These are phyloP conservation scores for Stemphylium beticola DNA, from an alignment of 2,329 filamentous ascomycete species.

Conservation along the genomic window DNA sequence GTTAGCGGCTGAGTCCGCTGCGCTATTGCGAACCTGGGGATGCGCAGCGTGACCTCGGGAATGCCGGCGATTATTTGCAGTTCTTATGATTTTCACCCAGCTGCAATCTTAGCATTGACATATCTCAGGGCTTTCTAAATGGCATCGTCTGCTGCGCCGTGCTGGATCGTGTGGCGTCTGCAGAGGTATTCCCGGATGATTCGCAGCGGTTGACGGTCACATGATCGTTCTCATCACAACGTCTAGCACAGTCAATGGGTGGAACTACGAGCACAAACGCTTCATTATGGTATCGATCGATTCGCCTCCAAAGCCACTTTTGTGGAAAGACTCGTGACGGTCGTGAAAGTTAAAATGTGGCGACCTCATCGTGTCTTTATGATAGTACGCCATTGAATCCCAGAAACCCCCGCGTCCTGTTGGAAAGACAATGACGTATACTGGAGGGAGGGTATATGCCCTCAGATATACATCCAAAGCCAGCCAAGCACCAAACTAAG, in stretches of 20 bases:
- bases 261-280: constrained; percentile 5
- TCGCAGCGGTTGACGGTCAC: background rate
- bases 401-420: constrained; percentile 8
- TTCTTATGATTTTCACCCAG: too few relatives aligned
- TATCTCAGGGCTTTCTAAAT: too few relatives aligned
- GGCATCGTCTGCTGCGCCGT: too few relatives aligned
- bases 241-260: background rate
- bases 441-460: background rate
- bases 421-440: background rate
- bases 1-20: constrained; percentile 3
- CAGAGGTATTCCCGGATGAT: too few relatives aligned
- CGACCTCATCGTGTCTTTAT: background rate
- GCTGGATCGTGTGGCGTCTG: too few relatives aligned
- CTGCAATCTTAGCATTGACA: too few relatives aligned
- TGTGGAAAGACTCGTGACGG: constrained; percentile 32
- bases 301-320: constrained; percentile 20
- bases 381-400: constrained; percentile 1
- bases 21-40: background rate
- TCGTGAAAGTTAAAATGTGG: constrained; percentile 22
- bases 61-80: background rate
- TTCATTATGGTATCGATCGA: constrained; percentile 18
- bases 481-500: constrained; percentile 3
- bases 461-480: background rate
- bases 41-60: background rate
- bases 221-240: background rate